Base-by-base conservation (phyloP, 192 early-diverging fungal species). In the Coemansia sp. region DNA sequence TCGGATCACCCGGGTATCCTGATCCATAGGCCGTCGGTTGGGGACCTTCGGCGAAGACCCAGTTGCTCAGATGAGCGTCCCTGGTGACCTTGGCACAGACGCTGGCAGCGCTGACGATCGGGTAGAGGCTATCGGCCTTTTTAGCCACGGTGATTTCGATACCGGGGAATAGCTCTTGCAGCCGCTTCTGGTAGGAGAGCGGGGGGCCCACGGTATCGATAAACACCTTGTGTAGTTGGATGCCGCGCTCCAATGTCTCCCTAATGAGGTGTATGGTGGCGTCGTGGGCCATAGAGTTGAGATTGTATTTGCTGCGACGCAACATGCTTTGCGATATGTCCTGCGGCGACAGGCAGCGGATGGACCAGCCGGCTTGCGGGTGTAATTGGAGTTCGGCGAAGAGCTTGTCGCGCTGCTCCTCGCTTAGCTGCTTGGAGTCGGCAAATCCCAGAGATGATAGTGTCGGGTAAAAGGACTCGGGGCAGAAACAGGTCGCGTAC, bases 151-250 rank as follows among this genome's bases (percentile, higher is more conserved):
- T 90, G 35, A 99, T 90, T 1, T 83, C 64, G 28, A 95, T 86
- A 0, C 76, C 79, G 0, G 94, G 95, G 65, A 99, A 98, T 6
- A 88, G 46, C 11, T 69, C 71, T 9, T 83, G 69, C 2, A 99
- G 85, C 40, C 95, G 94, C 11, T 34, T 79, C 42, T 94, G 88
- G 71, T 99, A 98, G n/a, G 87, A 71, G 40, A 84, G 86, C 5
- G 96, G 91, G 2, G 93, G 92, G 0, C 97, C 97, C 21, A 99
- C 96, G 0, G 97, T 97, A 75, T 99, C 97, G 3, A 99, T 86
- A 77, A 89, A 98, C 37, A 99, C 88, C 80, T 89, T 59, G n/a
- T 31, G 33, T 9, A 99, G 57, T 10, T 88, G 85, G 2, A 96
- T 80, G 3, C 87, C 89, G 9, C 73, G 71, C 13, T 72, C 79